These are phyloP conservation scores for Suillus luteus DNA, from an alignment of 768 basidiomycete genomes.

Conservation along the genomic window DNA sequence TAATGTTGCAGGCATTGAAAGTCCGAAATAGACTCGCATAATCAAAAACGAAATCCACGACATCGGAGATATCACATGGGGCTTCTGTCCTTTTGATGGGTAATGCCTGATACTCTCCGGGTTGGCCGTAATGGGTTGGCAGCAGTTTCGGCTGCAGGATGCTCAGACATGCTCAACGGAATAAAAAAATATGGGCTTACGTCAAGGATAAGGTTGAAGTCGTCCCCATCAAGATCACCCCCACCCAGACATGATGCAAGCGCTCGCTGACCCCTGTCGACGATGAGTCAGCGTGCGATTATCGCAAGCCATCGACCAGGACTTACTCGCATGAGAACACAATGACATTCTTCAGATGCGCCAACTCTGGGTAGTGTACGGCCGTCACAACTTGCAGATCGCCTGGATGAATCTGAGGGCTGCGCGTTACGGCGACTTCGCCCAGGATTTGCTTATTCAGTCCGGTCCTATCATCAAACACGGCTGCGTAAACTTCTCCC, in stretches of 20 bases:
- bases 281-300: conserved; percentile 13
- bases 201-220: conserved; percentile 50
- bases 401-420: conserved; percentile 57
- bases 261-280: conserved; percentile 41
- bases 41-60: conserved; percentile 50
- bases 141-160: conserved; percentile 32
- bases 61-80: conserved; percentile 43
- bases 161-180: conserved; percentile 13
- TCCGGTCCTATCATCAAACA: conserved; percentile 33
- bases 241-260: conserved; percentile 52
- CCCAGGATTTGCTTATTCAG: conserved; percentile 37
- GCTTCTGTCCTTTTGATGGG: conserved; percentile 33
- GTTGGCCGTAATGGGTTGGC: conserved; percentile 22
- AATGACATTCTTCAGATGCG: conserved; percentile 46
- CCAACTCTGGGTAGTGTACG: conserved; percentile 41
- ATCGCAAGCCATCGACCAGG: not conserved
- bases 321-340: conserved; percentile 52
- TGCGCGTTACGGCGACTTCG: conserved; percentile 46
- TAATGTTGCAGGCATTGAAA: not conserved
- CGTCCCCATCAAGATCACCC: conserved; percentile 56
- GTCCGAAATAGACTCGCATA: conserved; percentile 36
- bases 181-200: conserved; percentile 26
- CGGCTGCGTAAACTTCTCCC: conserved; percentile 50
- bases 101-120: conserved; percentile 44
- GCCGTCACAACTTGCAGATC: conserved; percentile 45